These are phyloP conservation scores for Cytospora chrysosperma DNA, from an alignment of 2,329 filamentous ascomycete genomes.

Conservation along the genomic window DNA sequence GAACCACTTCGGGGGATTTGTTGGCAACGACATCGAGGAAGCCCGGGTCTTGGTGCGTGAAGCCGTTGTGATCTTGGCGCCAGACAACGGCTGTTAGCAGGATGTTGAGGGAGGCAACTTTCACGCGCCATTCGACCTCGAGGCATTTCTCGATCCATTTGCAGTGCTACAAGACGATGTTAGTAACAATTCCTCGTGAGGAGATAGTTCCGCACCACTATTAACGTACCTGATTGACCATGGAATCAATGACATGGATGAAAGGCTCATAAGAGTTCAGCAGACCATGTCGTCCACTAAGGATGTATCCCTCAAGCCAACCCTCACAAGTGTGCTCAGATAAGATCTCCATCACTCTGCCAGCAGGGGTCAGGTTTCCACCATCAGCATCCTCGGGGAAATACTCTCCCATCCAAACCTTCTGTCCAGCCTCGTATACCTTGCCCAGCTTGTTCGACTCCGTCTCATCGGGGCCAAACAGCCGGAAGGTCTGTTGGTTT, in stretches of 20 bases:
- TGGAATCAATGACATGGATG: constrained; percentile 79
- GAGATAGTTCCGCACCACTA: background rate
- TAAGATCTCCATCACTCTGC: constrained; percentile 82
- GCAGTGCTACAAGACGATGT: constrained; percentile 56
- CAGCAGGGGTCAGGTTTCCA: constrained; percentile 66
- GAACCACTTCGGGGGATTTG: constrained; percentile 76
- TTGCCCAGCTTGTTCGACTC: constrained; percentile 75
- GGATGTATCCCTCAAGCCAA: constrained; percentile 76
- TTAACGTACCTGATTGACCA: constrained; percentile 67
- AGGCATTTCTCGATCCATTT: constrained; percentile 82
- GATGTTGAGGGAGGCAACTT: constrained; percentile 75
- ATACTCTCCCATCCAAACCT: constrained; percentile 77
- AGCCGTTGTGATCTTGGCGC: constrained; percentile 82
- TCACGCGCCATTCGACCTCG: constrained; percentile 75
- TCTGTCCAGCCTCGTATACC: constrained; percentile 73
- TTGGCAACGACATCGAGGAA: constrained; percentile 79
- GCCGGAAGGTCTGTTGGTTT: constrained; percentile 68
- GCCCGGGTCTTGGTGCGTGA: constrained; percentile 77
- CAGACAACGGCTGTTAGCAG: constrained; percentile 76
- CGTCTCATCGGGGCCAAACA: constrained; percentile 79
- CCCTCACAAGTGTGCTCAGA: constrained; percentile 78
- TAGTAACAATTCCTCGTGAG: constrained; percentile 11
- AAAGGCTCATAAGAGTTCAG: constrained; percentile 83
- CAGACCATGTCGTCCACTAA: constrained; percentile 72
- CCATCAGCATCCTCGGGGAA: constrained; percentile 74